Base-by-base conservation (phyloP, 2,329 filamentous ascomycete genomes). In the Aspergillus vadensis region DNA sequence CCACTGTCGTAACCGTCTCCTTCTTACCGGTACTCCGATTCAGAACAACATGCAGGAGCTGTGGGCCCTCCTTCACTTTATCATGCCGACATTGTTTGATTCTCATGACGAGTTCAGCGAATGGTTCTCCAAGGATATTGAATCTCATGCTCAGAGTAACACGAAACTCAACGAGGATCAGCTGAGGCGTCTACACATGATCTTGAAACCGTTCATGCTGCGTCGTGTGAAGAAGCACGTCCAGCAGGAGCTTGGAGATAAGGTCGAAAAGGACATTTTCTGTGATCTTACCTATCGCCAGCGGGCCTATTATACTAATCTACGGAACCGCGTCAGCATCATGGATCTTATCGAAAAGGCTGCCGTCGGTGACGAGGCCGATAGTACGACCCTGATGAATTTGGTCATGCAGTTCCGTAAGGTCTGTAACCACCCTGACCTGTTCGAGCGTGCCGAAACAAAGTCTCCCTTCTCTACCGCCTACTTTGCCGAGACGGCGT, bases 21-120 rank as follows among this genome's bases (percentile, higher is more conserved):
- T 99, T 48, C 85, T 99, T 19, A 99, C 95, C 0, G 95, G 95
- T 80, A 99, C 95, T 0, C 95, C 95, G 2, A 98, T 99, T 66
- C 95, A 99, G 77, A 99, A 99, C 81, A 99, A 98, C 83, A 99
- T 99, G 95, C 95, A 98, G 78, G 94, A 99, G 78, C 80, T 99
- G 61, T 99, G 95, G 95, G 95, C 95, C 30, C 80, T 99, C 67
- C 84, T 99, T 19, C 95, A 99, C 83, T 99, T 99, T 81, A 98
- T 98, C 80, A 98, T 99, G 95, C 95, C 95, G n/a, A 97, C 91
- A 47, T 83, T 99, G 55, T 99, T 99, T 77, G 95, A 82, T 65
- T 82, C 79, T 12, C 80, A 82, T 52, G 80, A 82, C 60, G 80
- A 82, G 62, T 82, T 82, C 62, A 82, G 80, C 69, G 80, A 82